phyloP scores from a whole-genome alignment of 2,329 filamentous ascomycete species.

The Lachnellula occidentalis region DNA sequence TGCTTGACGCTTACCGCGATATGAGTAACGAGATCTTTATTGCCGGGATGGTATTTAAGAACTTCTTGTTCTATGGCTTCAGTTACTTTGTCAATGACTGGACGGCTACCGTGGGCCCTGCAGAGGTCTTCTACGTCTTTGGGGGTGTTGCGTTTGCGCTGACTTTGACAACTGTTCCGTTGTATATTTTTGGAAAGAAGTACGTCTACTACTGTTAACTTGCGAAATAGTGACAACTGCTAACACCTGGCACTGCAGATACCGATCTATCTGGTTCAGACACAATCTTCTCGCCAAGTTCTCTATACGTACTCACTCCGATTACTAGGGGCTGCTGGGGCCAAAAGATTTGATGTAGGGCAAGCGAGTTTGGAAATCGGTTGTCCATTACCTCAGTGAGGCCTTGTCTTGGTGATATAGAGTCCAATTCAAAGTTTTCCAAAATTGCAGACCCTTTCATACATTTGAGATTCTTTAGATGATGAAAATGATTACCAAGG shows the following conservation, averaged over 20 bases:
- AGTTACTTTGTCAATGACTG: conserved; percentile 39
- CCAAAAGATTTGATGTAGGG: too few relatives aligned
- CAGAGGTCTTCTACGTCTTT: conserved; percentile 34
- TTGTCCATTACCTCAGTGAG: too few relatives aligned
- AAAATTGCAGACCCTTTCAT: too few relatives aligned
- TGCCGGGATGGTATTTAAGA: conserved; percentile 39
- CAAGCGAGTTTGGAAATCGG: too few relatives aligned
- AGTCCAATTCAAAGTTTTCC: too few relatives aligned
- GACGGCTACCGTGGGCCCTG: conserved; percentile 32
- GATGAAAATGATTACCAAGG: too few relatives aligned
- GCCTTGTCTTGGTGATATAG: too few relatives aligned
- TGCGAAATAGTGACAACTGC: too few relatives aligned
- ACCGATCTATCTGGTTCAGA: conserved; percentile 13
- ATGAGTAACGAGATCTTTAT: conserved; percentile 40
- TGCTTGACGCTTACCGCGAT: conserved; percentile 36
- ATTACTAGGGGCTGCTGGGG: background rate
- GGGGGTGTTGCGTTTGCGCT: conserved; percentile 21
- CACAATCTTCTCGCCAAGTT: conserved; percentile 15
- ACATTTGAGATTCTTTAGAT: too few relatives aligned
- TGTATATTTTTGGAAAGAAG: conserved; percentile 16
- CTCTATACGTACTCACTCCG: conserved; percentile 14
- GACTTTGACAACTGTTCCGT: conserved; percentile 3
- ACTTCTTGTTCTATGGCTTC: conserved; percentile 38
- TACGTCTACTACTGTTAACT: background rate
- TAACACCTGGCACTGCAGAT: background rate